phyloP scores from a whole-genome alignment of 192 early-diverging fungal genomes.

The Gamsiella multidivaricata region DNA sequence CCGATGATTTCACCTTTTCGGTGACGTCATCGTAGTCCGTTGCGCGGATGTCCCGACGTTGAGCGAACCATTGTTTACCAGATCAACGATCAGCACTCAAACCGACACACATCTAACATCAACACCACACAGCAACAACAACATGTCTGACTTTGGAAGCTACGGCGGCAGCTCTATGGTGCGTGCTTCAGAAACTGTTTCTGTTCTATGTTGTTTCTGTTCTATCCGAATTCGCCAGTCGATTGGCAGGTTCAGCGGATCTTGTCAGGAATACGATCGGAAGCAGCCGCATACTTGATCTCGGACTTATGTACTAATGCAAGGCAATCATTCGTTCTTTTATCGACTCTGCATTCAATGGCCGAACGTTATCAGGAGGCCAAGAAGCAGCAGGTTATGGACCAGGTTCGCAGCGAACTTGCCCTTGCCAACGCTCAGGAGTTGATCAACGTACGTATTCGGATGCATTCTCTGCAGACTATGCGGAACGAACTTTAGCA shows the following conservation, averaged over 20 bases:
- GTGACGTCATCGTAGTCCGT: too few species aligned
- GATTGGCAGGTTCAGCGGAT: too few species aligned
- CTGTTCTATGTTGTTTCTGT: too few species aligned
- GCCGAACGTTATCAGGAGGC: conserved; percentile 23
- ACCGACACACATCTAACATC: conserved; percentile 1
- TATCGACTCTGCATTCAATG: not conserved
- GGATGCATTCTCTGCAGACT: not conserved
- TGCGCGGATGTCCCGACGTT: too few species aligned
- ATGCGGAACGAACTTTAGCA: too few species aligned
- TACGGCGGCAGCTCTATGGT: conserved; percentile 54
- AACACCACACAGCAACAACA: too few species aligned
- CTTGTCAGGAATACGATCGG: too few species aligned
- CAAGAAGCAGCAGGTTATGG: conserved; percentile 81
- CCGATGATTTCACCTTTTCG: too few species aligned
- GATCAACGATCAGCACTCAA: not conserved
- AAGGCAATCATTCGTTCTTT: not conserved
- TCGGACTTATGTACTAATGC: not conserved
- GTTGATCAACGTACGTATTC: conserved; percentile 73
- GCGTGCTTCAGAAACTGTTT: conserved; percentile 9
- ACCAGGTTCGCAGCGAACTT: conserved; percentile 80
- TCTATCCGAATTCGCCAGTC: too few species aligned
- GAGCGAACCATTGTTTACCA: too few species aligned
- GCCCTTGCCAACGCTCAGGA: conserved; percentile 87
- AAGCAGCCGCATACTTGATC: too few species aligned
- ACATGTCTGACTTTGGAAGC: conserved; percentile 55